Evolutionary conservation across 2,329 filamentous ascomycete species (phyloP).

Genomic region (Trichoderma sp.): DNA sequence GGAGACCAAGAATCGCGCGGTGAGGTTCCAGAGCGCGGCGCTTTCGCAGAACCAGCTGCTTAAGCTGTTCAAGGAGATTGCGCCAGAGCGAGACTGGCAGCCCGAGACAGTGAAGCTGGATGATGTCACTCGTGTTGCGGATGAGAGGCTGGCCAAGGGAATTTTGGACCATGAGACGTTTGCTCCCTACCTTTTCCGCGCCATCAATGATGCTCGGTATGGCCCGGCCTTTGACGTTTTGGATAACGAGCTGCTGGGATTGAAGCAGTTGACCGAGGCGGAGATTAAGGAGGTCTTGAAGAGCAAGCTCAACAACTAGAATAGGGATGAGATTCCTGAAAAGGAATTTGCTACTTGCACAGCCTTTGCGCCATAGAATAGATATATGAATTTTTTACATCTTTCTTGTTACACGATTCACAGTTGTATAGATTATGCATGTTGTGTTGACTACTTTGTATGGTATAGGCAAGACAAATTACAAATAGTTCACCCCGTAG

Average conservation of each 20-base stretch:
- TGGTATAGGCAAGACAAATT: neutral
- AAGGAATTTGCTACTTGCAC: neutral
- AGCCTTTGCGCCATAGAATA: neutral
- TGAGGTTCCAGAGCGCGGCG: conserved; percentile 45
- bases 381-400: neutral
- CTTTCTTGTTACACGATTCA: neutral
- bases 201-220: conserved; percentile 33
- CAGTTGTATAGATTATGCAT: neutral
- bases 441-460: neutral
- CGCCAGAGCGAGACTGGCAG: conserved; percentile 45
- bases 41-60: conserved; percentile 46
- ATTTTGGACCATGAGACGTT: conserved; percentile 32
- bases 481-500: neutral
- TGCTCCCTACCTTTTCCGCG: conserved; percentile 31
- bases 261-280: conserved; percentile 40
- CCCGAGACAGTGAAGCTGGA: conserved; percentile 37
- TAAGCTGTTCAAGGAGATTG: conserved; percentile 46
- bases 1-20: conserved; percentile 50
- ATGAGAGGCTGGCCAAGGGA: conserved; percentile 33
- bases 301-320: conserved; percentile 17
- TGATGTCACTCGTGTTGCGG: conserved; percentile 28
- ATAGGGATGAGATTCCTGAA: neutral
- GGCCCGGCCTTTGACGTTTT: conserved; percentile 34
- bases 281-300: conserved; percentile 37
- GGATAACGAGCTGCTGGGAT: conserved; percentile 45